A percentile compares a stretch with the other conserved stretches of the same genome.
phyloP scores from a whole-genome alignment of 805 yeast genomes.

The Lachancea fermentati region DNA sequence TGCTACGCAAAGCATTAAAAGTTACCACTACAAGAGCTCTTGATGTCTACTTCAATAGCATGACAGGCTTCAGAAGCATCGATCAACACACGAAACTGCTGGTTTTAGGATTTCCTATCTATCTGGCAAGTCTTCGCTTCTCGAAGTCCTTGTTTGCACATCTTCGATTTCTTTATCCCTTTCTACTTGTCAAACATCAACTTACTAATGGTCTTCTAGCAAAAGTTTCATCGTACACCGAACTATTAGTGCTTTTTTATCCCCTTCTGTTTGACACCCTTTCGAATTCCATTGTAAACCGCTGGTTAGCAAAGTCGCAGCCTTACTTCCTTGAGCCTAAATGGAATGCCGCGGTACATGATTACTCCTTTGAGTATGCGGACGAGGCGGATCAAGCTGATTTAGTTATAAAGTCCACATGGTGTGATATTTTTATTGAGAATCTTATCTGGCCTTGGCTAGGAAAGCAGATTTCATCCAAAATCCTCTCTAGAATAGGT shows the following conservation, averaged over 20 bases:
- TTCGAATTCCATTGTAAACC: constrained; percentile 6
- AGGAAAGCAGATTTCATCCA: background rate
- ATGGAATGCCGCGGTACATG: background rate
- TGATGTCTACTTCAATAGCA: constrained; percentile 23
- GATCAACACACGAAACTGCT: constrained; percentile 14
- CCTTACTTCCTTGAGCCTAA: constrained; percentile 12
- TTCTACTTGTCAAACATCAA: constrained; percentile 6
- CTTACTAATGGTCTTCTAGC: background rate
- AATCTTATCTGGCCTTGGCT: constrained; percentile 20
- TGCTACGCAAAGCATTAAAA: constrained; percentile 18
- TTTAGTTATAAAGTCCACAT: constrained; percentile 12
- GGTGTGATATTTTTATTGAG: constrained; percentile 17
- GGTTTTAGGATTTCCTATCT: constrained; percentile 17
- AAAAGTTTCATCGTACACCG: constrained; percentile 6
- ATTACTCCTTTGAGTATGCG: background rate
- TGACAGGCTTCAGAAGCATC: constrained; percentile 19
- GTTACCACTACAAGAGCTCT: constrained; percentile 26
- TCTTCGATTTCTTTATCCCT: constrained; percentile 9
- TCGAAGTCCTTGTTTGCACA: constrained; percentile 7
- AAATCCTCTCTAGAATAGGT: background rate
- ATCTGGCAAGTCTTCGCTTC: constrained; percentile 5
- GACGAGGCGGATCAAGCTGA: constrained; percentile 9
- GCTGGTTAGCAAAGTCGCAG: constrained; percentile 9
- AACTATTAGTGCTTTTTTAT: constrained; percentile 8
- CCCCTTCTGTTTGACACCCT: constrained; percentile 10